Evolutionary conservation across 371 early-diverging fungal species (phyloP), one percentile per base, ranked within the genome.

Genomic region (Rhizopus arrhizus): DNA sequence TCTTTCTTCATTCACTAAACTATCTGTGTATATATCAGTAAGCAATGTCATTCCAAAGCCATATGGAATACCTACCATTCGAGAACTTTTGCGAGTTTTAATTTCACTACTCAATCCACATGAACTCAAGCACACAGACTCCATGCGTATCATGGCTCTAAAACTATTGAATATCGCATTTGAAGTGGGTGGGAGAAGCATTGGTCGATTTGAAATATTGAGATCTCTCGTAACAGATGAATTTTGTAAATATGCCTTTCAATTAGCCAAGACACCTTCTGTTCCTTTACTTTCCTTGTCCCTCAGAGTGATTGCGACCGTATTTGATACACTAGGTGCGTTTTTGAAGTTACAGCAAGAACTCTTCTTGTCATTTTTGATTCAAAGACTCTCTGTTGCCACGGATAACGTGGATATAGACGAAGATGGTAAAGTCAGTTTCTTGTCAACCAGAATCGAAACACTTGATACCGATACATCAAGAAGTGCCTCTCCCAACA

Each of bases 61-160:
- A 7, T 89, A 88, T 60, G 95, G 95, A 4, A 71, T 94, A 42
- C 94, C 95, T 2, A 89, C 96, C 2, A 91, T 93, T 34, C 83
- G 89, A 12, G 98, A 97, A 66, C 80, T 95, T 5, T 73, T 95
- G 6, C 89, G 97, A 4, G 96, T 96, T 0, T 77, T 98, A 8
- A 90, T 93, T 31, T 91, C 94, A 4, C 75, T 98, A 15, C 77
- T 94, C 34, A 94, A 98, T 66, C 96, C 97, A 7, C 86, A 89
- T 35, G 93, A 95, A 64, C 83, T 89, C 60, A 89, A 90, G 49
- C 94, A 96, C 69, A 95, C 96, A 0, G 97, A 98, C 66, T 89
- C 95, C 0, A 91, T 96, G 88, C 86, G 97, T 6, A 68, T 92
- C 42, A 85, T 96, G 78, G 93, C 96, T 3, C 80, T 98, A n/a